A percentile compares a stretch with the other conserved stretches of the same genome.
Conservation (phyloP, 2,329 filamentous ascomycete species). For the Aspergillus calidoustus region DNA sequence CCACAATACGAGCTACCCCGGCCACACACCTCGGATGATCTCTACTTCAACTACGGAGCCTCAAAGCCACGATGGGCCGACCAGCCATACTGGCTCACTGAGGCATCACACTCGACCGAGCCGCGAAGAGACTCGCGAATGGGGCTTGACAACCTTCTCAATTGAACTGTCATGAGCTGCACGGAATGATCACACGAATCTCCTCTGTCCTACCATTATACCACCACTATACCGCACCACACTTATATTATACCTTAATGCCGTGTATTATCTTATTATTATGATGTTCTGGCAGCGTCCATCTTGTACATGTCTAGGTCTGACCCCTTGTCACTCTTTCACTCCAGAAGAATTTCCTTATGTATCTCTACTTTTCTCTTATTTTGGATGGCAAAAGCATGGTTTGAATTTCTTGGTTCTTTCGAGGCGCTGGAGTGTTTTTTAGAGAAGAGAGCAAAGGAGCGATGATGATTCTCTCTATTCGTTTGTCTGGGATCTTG, state of each 20-base stretch:
- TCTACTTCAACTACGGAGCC: slow-evolving; percentile 29
- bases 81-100: slow-evolving; percentile 34
- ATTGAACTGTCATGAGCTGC: slow-evolving; percentile 31
- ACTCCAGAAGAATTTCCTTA: slow-evolving; percentile 22
- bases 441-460: slow-evolving; percentile 21
- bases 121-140: slow-evolving; percentile 44
- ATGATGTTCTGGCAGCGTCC: slow-evolving; percentile 24
- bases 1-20: slow-evolving; percentile 40
- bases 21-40: slow-evolving; percentile 28
- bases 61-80: slow-evolving; percentile 35
- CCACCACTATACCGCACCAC: not conserved
- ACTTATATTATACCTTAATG: slow-evolving; percentile 6
- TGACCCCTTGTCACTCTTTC: slow-evolving; percentile 25
- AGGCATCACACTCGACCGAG: slow-evolving; percentile 31
- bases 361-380: slow-evolving; percentile 24
- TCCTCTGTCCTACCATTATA: slow-evolving; percentile 11
- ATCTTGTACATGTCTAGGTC: slow-evolving; percentile 21
- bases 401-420: slow-evolving; percentile 4
- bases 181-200: slow-evolving; percentile 31
- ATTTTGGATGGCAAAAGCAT: slow-evolving; percentile 10
- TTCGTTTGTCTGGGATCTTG: slow-evolving; percentile 1
- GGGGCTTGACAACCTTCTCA: slow-evolving; percentile 45
- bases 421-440: slow-evolving; percentile 3
- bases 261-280: slow-evolving; percentile 23
- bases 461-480: slow-evolving; percentile 1